Evolutionary conservation across 2,329 filamentous ascomycete species (phyloP), one percentile per base, ranked within the genome.

Genomic region (Neonectria neomacrospora): DNA sequence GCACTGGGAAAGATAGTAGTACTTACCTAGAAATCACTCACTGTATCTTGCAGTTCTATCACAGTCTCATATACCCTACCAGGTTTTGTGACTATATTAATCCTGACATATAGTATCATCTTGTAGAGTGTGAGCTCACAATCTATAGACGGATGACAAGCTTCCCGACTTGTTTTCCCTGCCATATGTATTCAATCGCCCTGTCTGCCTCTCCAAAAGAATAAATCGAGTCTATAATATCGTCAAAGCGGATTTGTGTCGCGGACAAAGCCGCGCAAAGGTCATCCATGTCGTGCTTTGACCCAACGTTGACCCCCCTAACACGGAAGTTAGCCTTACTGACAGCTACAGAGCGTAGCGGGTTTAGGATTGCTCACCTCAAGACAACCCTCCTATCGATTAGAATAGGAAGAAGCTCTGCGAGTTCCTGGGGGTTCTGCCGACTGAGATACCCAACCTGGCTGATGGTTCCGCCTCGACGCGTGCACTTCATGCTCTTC

Each of bases 81-180:
- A n/a, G 23, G 23, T 26, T 26, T 6, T 26, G 6, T 26, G 23
- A 26, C 23, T 26, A n/a, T 26, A 6, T 26, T 26, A 26, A 26
- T 26, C 6, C 23, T 26, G 30, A 32, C 9, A 32, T 32, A 10
- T 5, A 32, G 8, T 32, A 32, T 12, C 5, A 12, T 32, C 3
- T 32, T 32, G 3, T 26, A 26, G 23, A 26, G 23, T 2, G 11
- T 32, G 9, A 32, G 5, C 9, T 7, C 9, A 41, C 16, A 20
- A 18, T 9, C 37, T 41, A 41, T 41, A 41, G 37, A 9, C 9
- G 37, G n/a, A 76, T 67, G 11, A 81, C 76, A 50, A 82, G 64
- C 69, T 82, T 82, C 14, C 80, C 80, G 55, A 83, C 71, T 61
- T 82, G 79, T n/a, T 73, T 77, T 0, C 80, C 80, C 65, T 80